A percentile compares a stretch with the other conserved stretches of the same genome.
These are phyloP conservation scores for Cucumis sativus DNA, from an alignment of 306 rosid genomes.

Conservation along the genomic window DNA sequence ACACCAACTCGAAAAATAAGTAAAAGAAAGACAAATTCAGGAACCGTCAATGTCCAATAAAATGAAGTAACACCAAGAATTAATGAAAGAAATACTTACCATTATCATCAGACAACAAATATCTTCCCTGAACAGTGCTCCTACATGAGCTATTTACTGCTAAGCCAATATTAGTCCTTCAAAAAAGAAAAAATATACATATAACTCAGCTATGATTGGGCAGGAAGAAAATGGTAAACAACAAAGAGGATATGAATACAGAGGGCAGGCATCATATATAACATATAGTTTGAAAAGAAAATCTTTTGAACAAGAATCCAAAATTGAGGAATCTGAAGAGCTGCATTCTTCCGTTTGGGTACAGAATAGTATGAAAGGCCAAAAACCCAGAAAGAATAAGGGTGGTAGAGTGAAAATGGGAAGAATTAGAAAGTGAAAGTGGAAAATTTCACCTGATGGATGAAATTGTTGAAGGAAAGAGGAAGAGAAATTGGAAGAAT, in stretches of 20 bases:
- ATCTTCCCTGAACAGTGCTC: slow-evolving; percentile 83
- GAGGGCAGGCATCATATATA: background rate
- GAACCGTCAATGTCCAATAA: background rate
- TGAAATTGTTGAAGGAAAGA: background rate
- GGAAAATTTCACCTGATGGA: slow-evolving; percentile 1
- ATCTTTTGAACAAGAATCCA: background rate
- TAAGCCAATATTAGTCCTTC: slow-evolving; percentile 55
- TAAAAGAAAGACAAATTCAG: background rate
- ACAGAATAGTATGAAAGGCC: background rate
- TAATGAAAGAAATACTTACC: slow-evolving; percentile 25
- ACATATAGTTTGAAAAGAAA: background rate
- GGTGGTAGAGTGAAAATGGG: background rate
- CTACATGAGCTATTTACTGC: slow-evolving; percentile 28
- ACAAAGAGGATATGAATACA: background rate
- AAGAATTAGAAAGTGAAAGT: background rate
- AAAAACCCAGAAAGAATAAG: background rate
- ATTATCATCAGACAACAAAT: slow-evolving; percentile 58
- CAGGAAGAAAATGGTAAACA: background rate
- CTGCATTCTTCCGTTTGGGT: background rate
- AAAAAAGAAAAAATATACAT: background rate
- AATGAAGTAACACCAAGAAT: background rate
- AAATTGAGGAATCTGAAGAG: background rate
- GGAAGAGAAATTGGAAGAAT: background rate
- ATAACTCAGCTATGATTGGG: background rate
- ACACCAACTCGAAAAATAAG: background rate